Evolutionary conservation across 208 protist species (phyloP), one percentile per base, ranked within the genome.

Genomic region (Crithidia sp.): DNA sequence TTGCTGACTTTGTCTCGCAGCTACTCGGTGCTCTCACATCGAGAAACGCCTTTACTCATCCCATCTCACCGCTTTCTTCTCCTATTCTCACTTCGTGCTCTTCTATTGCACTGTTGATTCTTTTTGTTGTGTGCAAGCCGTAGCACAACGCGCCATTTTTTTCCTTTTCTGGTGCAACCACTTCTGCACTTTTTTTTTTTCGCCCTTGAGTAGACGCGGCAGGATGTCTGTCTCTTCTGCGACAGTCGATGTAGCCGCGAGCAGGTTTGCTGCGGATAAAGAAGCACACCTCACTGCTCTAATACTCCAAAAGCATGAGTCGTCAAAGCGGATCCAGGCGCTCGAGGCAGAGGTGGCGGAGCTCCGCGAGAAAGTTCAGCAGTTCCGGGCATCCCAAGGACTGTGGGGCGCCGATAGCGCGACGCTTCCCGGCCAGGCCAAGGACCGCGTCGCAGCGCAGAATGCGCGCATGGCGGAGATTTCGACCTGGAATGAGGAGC

Each of bases 401-500:
- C 12, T 72, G 28, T 59, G 61, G 56, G 36, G 44, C n/a, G 41
- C 36, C 8, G 58, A 63, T n/a, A 28, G 43, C 14, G 14, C 49
- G 16, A 12, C 53, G 5, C 53, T 57, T 39, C 67, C 56, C n/a
- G 36, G 0, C 50, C 43, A 59, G 3, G 39, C 49, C 17, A 53
- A 72, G n/a, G 63, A 69, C 13, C 19, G 40, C 7, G 50, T 56
- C 7, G 63, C 55, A 45, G 70, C 71, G 52, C 76, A 77, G 17
- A 71, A 63, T n/a, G 71, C 60, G 50, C 65, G 50, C 5, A 43
- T 84, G 64, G 71, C 76, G 67, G 76, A 86, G 37, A 82, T 94
- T 54, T 70, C 69, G 0, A 64, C 62, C 7, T 93, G 87, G 80
- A 94, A 94, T 67, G 71, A 73, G 43, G 77, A 94, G 45, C 85